Evolutionary conservation across 768 basidiomycete species (phyloP), one percentile per base, ranked within the genome.

Genomic region (Russula dissimulans): DNA sequence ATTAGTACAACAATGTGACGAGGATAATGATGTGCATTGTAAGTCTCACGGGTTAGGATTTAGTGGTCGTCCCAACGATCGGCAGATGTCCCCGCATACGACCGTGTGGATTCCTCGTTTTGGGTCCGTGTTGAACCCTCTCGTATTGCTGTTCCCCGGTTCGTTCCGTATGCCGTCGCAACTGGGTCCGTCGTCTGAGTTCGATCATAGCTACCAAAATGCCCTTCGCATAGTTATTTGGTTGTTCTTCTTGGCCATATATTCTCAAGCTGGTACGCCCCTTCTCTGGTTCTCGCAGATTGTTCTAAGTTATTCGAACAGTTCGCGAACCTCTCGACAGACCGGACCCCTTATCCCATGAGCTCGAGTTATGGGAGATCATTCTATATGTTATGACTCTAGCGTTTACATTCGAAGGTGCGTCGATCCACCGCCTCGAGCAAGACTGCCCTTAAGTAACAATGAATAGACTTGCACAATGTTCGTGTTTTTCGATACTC

Each of bases 331-430:
- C 91, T 3, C 71, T 91, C 29, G 84, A 93, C 66, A 81, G 81
- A 50, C 68, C 91, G 31, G 80, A 86, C 63, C 79, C 83, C 12
- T 69, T 74, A 10, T 77, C 76, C 41, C 66, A 67, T 54, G 72
- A 73, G n/a, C 75, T 93, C 26, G 93, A 95, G 68, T 73, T 68
- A 47, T 97, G 88, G 86, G 95, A 97, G 72, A 72, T 84, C 54
- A 67, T 84, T 10, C 75, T 97, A 31, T 97, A 97, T 69, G 67
- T 84, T 42, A 79, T 97, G 82, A 81, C 83, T 1, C 67, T 91
- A 11, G 78, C 93, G 0, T 94, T 93, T 63, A 75, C 82, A 17
- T 67, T 89, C 47, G 93, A 97, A 82, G 88, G 92, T 87, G 66
- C 61, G 75, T 68, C 54, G 10, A 44, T 32, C 15, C n/a, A 14